These are phyloP conservation scores for Amaranthus hypochondriacus DNA, from an alignment of 148 eudicot genomes.

Conservation along the genomic window DNA sequence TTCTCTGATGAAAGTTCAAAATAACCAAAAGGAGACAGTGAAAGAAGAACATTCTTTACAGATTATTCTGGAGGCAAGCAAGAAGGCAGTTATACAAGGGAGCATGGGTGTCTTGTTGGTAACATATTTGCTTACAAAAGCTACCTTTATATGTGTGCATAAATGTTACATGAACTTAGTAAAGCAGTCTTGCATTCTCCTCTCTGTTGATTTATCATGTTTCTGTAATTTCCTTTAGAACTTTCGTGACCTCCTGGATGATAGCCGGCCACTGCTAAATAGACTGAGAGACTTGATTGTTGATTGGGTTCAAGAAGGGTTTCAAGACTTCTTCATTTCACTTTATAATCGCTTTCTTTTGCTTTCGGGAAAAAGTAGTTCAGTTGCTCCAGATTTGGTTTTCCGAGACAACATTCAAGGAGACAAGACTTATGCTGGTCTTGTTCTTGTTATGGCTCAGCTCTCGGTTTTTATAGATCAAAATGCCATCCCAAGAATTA, in stretches of 20 bases:
- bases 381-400: slow-evolving; percentile 36
- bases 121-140: slow-evolving; percentile 19
- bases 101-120: slow-evolving; percentile 83
- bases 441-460: slow-evolving; percentile 86
- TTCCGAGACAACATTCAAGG: slow-evolving; percentile 48
- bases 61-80: slow-evolving; percentile 72
- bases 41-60: slow-evolving; percentile 57
- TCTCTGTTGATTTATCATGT: slow-evolving; percentile 15
- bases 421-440: slow-evolving; percentile 69
- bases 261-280: slow-evolving; percentile 50
- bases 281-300: slow-evolving; percentile 60
- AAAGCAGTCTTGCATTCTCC: slow-evolving; percentile 6
- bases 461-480: slow-evolving; percentile 79
- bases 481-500: slow-evolving; percentile 88
- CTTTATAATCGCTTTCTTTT: slow-evolving; percentile 61
- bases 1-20: slow-evolving; percentile 53
- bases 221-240: slow-evolving; percentile 40
- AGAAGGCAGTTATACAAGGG: slow-evolving; percentile 76
- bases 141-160: slow-evolving; percentile 9
- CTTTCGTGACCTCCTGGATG: slow-evolving; percentile 79
- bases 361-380: slow-evolving; percentile 63
- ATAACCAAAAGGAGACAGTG: slow-evolving; percentile 46
- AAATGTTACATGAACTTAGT: background rate
- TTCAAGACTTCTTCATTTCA: slow-evolving; percentile 73
- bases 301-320: slow-evolving; percentile 97